Evolutionary conservation across 495 filamentous ascomycete species (phyloP), one percentile per base, ranked within the genome.

Genomic region (Hypoxylon perforatum): DNA sequence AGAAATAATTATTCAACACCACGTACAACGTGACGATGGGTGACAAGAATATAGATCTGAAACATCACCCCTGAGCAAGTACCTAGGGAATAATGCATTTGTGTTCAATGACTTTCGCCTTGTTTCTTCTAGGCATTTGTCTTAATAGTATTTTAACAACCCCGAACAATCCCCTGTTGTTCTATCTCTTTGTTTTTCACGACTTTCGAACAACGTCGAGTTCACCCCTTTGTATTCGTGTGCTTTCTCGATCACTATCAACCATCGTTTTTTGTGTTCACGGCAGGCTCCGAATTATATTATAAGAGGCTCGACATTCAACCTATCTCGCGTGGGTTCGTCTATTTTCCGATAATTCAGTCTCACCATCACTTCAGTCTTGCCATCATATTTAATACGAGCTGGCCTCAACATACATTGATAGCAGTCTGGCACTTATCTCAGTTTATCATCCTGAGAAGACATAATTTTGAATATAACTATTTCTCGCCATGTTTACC

Each of bases 371-470:
- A n/a, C n/a, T n/a, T n/a, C n/a, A n/a, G n/a, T n/a, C n/a, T n/a
- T n/a, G n/a, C n/a, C 36, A 14, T 5, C 36, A 42, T 5, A 47
- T 21, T 49, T 35, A 9, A 30, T 44, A 36, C 54, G 54, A 68
- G 59, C 59, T 14, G 54, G 59, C 44, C 59, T 63, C 54, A 44
- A 8, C 50, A 38, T 18, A 48, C n/a, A 22, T 54, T 42, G 21
- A 63, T 15, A 49, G 18, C 22, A 68, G 48, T 63, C 59, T 30
- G 48, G 48, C 39, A 58, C 39, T 47, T 46, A n/a, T 60, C 25
- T 44, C 11, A 17, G 18, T 15, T n/a, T n/a, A n/a, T n/a, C 18
- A 6, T 47, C 14, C 38, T 57, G n/a, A 44, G 41, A 44, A 44
- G 7, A 44, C 14, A 15, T 15, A 19, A n/a, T n/a, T n/a, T n/a